Evolutionary conservation across 495 filamentous ascomycete species (phyloP), one percentile per base, ranked within the genome.

Genomic region (Hyaloscypha hepaticicola): DNA sequence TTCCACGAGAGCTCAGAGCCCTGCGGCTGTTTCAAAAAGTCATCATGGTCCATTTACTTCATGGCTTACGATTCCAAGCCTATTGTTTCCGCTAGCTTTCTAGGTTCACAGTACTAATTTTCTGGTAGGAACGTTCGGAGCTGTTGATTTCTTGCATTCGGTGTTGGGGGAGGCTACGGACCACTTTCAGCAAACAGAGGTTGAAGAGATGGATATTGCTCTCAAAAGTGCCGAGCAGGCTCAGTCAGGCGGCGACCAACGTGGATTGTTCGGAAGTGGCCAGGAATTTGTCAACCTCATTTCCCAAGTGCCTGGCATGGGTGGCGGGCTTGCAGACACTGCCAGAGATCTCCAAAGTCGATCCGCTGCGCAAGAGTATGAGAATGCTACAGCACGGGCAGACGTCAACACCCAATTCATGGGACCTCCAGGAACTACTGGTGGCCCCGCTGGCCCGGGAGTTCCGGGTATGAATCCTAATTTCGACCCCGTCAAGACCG

Each of bases 131-230:
- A 83, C 82, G 2, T 96, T 99, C 76, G 95, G 95, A 21, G 92
- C 87, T 67, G 94, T 97, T 7, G 90, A 93, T 69, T 73, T 73
- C 56, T 41, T 73, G 72, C 95, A 99, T 75, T 96, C 91, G 0
- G 92, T 99, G n/a, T 80, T 97, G 8, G 95, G 95, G 38, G 95
- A 99, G 73, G 94, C 93, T 25, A 96, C 87, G 22, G 95, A 99
- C 72, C 92, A 97, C 71, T 93, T 99, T 76, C 93, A 93, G 5
- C 95, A 98, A 73, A 90, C 90, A 19, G 95, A 99, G 76, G 86
- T 99, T 56, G 91, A 96, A 52, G 87, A 98, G 72, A 85, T 97
- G 73, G 88, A 97, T 69, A 76, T 69, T 22, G 90, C 88, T 9
- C 84, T 99, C 27, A 79, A 83, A 72, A 79, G 79, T 60, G 80